Evolutionary conservation across 495 filamentous ascomycete genomes (phyloP), one percentile per base, ranked within the genome.

Genomic region (Immersiella caudata): DNA sequence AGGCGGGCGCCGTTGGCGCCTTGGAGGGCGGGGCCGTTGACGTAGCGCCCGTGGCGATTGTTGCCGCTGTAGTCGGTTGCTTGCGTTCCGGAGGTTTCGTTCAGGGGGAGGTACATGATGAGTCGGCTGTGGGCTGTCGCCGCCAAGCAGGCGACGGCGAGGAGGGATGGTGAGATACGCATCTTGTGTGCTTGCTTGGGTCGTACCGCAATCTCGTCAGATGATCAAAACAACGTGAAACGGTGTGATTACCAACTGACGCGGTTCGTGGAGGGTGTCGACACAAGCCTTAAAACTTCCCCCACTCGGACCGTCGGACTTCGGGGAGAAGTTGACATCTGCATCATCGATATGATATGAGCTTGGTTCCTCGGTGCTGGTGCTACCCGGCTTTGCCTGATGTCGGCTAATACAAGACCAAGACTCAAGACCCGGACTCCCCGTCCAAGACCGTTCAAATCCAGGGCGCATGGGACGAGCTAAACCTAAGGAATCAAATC

Each of bases 31-130:
- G 54, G 54, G n/a, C n/a, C 24, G 54, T 57, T 57, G 54, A 57
- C 24, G 24, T 57, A 57, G n/a, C 54, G n/a, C 24, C 54, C 54
- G 24, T 57, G 54, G 12, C 54, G 54, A 20, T 57, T 57, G 54
- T 57, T 57, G 1, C 54, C 54, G 54, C 54, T 57, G 54, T 57
- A 57, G 54, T 57, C 54, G 54, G 54, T 57, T 1, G 54, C 54
- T 24, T 57, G 54, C 5, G n/a, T 21, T 2, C 54, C 54, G 54
- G 54, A 21, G 12, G 54, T 57, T 26, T 57, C 54, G 54, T 57
- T 57, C n/a, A 57, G 54, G 54, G 54, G 54, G 20, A 57, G 54
- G 24, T 22, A 57, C n/a, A 57, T n/a, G 24, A 57, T 26, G 12
- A 57, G 54, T 3, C 24, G n/a, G 20, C n/a, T 24, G 24, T 26